A percentile compares a stretch with the other conserved stretches of the same genome.
Conservation (phyloP, 2,329 filamentous ascomycete species). For the Diaporthe eres region DNA sequence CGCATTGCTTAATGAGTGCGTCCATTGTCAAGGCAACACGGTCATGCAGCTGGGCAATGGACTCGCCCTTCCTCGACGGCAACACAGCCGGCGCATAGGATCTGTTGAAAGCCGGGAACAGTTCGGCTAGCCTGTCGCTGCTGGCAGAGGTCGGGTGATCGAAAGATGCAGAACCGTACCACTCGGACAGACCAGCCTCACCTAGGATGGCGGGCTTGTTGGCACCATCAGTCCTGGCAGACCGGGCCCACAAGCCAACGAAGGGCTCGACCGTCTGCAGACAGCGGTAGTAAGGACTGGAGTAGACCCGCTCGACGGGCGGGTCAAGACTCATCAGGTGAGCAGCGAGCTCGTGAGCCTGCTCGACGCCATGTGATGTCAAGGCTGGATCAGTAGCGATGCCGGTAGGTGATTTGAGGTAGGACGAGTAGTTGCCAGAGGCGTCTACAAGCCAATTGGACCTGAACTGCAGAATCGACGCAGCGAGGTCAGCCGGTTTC, state of each 20-base stretch:
- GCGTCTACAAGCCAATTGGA: slow-evolving; percentile 91
- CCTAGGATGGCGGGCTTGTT: slow-evolving; percentile 59
- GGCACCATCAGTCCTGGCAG: slow-evolving; percentile 45
- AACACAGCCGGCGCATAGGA: slow-evolving; percentile 74
- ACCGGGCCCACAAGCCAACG: slow-evolving; percentile 57
- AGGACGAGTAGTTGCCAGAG: slow-evolving; percentile 80
- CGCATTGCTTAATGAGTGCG: slow-evolving; percentile 79
- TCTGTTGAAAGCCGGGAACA: slow-evolving; percentile 76
- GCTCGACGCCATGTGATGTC: slow-evolving; percentile 86
- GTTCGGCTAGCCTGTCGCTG: slow-evolving; percentile 70
- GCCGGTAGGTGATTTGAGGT: slow-evolving; percentile 85
- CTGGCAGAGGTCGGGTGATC: slow-evolving; percentile 85
- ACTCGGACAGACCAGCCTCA: slow-evolving; percentile 80
- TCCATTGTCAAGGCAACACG: slow-evolving; percentile 80
- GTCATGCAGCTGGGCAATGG: slow-evolving; percentile 83
- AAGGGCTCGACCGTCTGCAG: slow-evolving; percentile 86
- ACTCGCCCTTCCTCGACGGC: slow-evolving; percentile 83
- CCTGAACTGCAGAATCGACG: slow-evolving; percentile 76
- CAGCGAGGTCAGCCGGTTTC: slow-evolving; percentile 33
- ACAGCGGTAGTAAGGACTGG: slow-evolving; percentile 88
- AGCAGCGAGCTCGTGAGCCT: slow-evolving; percentile 82
- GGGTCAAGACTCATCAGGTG: slow-evolving; percentile 75
- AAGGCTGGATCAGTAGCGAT: slow-evolving; percentile 90
- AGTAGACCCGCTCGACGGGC: slow-evolving; percentile 83
- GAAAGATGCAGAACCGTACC: slow-evolving; percentile 91